A percentile compares a stretch with the other conserved stretches of the same genome.
phyloP scores from a whole-genome alignment of 2,329 filamentous ascomycete genomes.

The Thelonectria blattea region DNA sequence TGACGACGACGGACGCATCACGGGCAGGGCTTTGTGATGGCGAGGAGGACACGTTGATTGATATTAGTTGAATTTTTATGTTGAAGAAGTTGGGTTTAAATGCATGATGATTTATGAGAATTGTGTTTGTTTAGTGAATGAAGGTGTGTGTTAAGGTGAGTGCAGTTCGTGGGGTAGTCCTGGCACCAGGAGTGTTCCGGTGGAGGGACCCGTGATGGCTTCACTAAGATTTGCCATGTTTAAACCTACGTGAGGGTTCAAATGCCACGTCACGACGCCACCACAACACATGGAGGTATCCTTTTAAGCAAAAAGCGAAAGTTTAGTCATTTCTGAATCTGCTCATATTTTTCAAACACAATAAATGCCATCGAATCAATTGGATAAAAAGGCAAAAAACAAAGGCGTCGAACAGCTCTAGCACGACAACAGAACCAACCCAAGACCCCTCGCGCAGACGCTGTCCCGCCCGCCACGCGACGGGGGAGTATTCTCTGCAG shows the following conservation, averaged over 20 bases:
- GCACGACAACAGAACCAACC: slow-evolving; percentile 56
- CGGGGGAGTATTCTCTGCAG: slow-evolving; percentile 75
- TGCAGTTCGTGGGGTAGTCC: too few relatives aligned
- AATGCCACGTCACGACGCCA: not conserved
- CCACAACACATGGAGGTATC: not conserved
- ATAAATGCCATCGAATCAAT: not conserved
- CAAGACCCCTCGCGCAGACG: slow-evolving; percentile 65
- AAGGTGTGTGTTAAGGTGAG: too few relatives aligned
- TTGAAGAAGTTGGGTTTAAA: not conserved
- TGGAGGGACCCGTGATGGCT: too few relatives aligned
- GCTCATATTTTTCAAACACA: slow-evolving; percentile 6
- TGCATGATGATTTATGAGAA: not conserved
- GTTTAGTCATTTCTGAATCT: not conserved
- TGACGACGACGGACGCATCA: slow-evolving; percentile 2
- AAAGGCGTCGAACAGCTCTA: slow-evolving; percentile 60
- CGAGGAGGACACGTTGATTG: too few relatives aligned
- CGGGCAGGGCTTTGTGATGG: slow-evolving; percentile 26
- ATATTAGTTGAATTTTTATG: not conserved
- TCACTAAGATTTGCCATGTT: not conserved
- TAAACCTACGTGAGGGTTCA: slow-evolving; percentile 1
- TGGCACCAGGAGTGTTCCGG: not conserved
- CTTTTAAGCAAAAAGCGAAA: not conserved
- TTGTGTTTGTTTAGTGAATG: not conserved
- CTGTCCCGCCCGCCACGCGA: slow-evolving; percentile 74
- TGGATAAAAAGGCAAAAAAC: slow-evolving; percentile 36